Base-by-base conservation (phyloP, 331 rosid genomes). In the Ulmus americana region DNA sequence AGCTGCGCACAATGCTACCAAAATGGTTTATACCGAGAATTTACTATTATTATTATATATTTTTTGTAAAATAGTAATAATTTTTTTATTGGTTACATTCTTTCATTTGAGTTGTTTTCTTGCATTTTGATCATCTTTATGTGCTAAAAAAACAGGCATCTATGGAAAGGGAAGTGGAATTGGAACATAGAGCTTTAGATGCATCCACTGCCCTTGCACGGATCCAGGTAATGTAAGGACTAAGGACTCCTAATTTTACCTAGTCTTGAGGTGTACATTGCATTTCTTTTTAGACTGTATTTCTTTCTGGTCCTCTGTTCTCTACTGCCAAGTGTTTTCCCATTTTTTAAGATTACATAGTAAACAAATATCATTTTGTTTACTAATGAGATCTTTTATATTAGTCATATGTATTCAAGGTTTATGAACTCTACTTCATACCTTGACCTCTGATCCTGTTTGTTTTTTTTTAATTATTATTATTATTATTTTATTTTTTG, bases 161-260 rank as follows among this genome's bases (percentile, higher is more conserved):
- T 42, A 94, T 94, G 98, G 97, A 81, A 81, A 94, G 98, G 75
- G 97, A 94, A 82, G 96, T 94, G 59, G 97, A 94, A 61, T 70
- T 94, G 95, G 98, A 94, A 83, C 98, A 94, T 42, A 85, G 97
- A 82, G 97, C 95, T 64, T 66, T 94, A 60, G 95, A 88, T 65
- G 83, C 97, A 66, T 90, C 98, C 62, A 78, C 97, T 10, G 98
- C 95, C 61, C 97, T 94, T 49, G 98, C 88, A 9, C 82, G 98
- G 77, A 83, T 80, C 77, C 97, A 94, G 98, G 98, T 94, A 83
- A 82, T 55, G 72, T 71, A 71, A 78, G 75, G 76, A 39, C 71
- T 52, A 28, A 28, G 35, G 35, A 28, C 35, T 28, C 35, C 35
- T 28, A 28, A 28, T 28, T 28, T 28, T 28, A 28, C 35, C 35